Base-by-base conservation (phyloP, 805 yeast genomes). In the Candida takata region DNA sequence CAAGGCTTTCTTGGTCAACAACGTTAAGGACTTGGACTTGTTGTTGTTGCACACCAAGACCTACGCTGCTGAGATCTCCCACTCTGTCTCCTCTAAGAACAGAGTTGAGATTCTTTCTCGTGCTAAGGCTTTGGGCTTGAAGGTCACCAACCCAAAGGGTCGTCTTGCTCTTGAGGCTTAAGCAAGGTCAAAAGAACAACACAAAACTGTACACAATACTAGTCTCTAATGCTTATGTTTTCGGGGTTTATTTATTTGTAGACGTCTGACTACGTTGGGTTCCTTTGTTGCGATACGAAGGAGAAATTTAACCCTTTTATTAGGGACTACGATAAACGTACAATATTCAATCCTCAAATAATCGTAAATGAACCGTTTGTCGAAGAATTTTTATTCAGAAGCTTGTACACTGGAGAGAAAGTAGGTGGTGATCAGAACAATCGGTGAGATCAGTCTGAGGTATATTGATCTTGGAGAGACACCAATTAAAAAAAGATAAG, bases 11-110 rank as follows among this genome's bases (percentile, higher is more conserved):
- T 74, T 87, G 61, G 96, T 92, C 60, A 77, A 83, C 67, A 92
- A 92, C 85, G 62, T 79, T 51, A 77, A 77, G 67, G 98, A 90
- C 67, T 83, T 92, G 69, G 98, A 94, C 67, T 81, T 85, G 57
- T 78, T 92, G 67, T 77, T 87, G 67, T 73, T 94, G 78, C 97
- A 92, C 87, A 81, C 95, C 74, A 86, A 84, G 79, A 75, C 95
- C 60, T 92, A 85, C 73, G 98, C 99, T 69, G 99, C 98, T 69
- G 99, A 92, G 79, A 92, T 92, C 62, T 95, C 97, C 60, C 96
- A 86, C 88, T 85, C 83, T 70, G 92, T 92, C 58, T 88, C 97
- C 59, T 85, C 97, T 58, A 88, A 79, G 77, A 88, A 92, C 92
- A 87, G 99, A 80, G 88, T 88, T 64, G 88, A 74, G 63, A 85